Base-by-base conservation (phyloP, 768 basidiomycete species). In the Boletus rubroflammeus region DNA sequence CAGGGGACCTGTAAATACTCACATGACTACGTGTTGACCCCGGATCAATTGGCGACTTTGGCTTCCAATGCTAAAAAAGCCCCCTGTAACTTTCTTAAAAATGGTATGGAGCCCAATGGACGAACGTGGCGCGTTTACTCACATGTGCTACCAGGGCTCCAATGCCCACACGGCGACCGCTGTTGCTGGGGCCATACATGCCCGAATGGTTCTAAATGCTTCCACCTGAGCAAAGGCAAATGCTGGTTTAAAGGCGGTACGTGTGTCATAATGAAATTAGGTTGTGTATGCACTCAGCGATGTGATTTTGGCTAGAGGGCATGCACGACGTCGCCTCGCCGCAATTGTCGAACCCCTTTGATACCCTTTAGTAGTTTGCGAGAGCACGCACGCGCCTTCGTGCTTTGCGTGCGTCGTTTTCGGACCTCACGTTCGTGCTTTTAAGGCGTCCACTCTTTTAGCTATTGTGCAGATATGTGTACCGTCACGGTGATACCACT, bases 101-200 rank as follows among this genome's bases (percentile, higher is more conserved):
- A 86, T 59, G 86, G 89, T 84, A 53, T 23, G 73, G 54, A 40
- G 50, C 21, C 32, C 4, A 3, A 39, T 25, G 11, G 39, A 40
- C 32, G 7, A 55, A 38, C 6, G n/a, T 29, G 44, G 23, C 8
- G 17, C 5, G 13, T 19, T 58, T 51, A 17, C 43, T 61, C 25
- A 68, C 39, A 19, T 23, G 17, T 6, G 28, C 19, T 2, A 8
- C 21, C 56, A 90, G 89, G 86, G 29, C 73, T 85, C 26, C 79
- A 78, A 49, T 91, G 89, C 60, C 88, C 88, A n/a, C 84, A 84
- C 58, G 88, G 85, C 39, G 81, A 82, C 40, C 74, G 74, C 55
- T 92, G 89, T 63, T 90, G 88, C 69, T 91, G 89, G 88, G 90
- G 90, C 8, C 90, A 92, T 66, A 74, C 82, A 23, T 92, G 90